A percentile compares a stretch with the other conserved stretches of the same genome.
phyloP scores from a whole-genome alignment of 73 alveolate genomes.

The Paramecium sexaurelia region DNA sequence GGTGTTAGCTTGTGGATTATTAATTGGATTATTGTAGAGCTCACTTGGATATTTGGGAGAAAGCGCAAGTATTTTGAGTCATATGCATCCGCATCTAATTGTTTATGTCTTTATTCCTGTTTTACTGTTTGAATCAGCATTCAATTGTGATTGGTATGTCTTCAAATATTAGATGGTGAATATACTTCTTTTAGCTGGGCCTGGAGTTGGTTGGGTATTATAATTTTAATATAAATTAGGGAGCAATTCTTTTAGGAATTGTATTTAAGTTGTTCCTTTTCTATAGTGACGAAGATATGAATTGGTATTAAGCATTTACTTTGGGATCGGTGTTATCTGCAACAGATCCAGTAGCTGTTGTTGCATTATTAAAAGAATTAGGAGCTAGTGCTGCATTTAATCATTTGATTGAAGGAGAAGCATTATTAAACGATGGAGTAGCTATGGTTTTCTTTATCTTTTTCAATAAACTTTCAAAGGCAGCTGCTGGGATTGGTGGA shows the following conservation, averaged over 20 bases:
- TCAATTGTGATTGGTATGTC: conserved; percentile 71
- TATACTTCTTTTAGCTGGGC: conserved; percentile 67
- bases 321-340: conserved; percentile 78
- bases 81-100: conserved; percentile 68
- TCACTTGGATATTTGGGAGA: conserved; percentile 55
- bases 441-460: conserved; percentile 76
- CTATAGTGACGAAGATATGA: conserved; percentile 71
- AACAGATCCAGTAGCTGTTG: conserved; percentile 84
- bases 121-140: conserved; percentile 69
- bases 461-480: conserved; percentile 58
- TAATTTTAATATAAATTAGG: background rate
- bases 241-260: conserved; percentile 72
- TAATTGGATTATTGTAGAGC: conserved; percentile 56
- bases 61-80: conserved; percentile 65
- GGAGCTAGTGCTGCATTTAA: conserved; percentile 77
- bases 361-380: conserved; percentile 73
- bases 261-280: conserved; percentile 68
- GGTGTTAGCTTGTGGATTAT: conserved; percentile 64
- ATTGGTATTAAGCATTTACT: conserved; percentile 74
- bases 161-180: conserved; percentile 60
- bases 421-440: conserved; percentile 76
- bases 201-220: conserved; percentile 63
- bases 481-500: conserved; percentile 68
- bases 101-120: conserved; percentile 69
- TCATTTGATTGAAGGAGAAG: conserved; percentile 79